Evolutionary conservation across 257 asterid species (phyloP), one percentile per base, ranked within the genome.

Genomic region (Solanum clarkiae): DNA sequence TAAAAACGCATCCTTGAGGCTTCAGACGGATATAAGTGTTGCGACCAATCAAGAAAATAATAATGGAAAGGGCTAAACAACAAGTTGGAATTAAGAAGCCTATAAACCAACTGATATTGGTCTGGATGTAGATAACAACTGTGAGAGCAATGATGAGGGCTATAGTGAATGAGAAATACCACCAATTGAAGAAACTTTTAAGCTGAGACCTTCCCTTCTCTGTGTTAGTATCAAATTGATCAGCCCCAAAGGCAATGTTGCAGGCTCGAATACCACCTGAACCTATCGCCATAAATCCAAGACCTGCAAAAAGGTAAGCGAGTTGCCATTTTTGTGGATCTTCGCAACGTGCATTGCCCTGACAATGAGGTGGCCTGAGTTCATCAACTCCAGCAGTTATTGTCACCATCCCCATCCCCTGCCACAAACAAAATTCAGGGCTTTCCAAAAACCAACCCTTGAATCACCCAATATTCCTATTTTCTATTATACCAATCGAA

Each of bases 211-310:
- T 87, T 1, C 98, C 98, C 85, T 91, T 91, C 10, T 88, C 83
- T 0, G 98, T 95, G 65, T 88, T 90, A 5, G 96, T 92, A 45
- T 95, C 94, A 45, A 95, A 94, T n/a, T 95, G 98, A 84, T 95
- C 98, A 47, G 98, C 96, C 0, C 98, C 98, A 53, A 95, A 95
- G 69, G 98, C 98, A 15, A 94, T 93, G 94, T 94, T 95, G 87
- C 98, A 95, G 2, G 98, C 96, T 65, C 97, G 80, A 32, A 95
- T 90, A 3, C 97, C 95, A 2, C 98, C 98, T 1, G 98, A 95
- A 5, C 98, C 98, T 22, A 91, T 3, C 0, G 97, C 91, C n/a
- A 94, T 87, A 8, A 95, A 84, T 3, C 91, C 92, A 9, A 95
- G 94, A 80, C 92, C 90, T 1, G 83, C 18, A 88, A 88, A 91